Percentiles rank a stretch among this genome's conserved stretches.
Evolutionary conservation across 2,329 filamentous ascomycete species (phyloP).

Genomic region (Coniella lustricola): DNA sequence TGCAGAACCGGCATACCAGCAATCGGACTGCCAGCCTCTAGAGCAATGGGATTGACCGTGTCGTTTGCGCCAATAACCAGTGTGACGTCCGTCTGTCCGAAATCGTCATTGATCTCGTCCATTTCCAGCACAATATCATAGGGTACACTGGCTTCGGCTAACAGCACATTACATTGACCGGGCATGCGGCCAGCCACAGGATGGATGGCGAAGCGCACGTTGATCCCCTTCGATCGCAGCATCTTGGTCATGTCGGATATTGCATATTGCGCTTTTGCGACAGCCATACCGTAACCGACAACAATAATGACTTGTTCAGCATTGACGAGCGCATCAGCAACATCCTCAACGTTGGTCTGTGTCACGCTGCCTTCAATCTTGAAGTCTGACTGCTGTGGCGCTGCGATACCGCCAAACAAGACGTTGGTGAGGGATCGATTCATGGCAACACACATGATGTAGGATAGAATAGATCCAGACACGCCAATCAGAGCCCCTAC

Average conservation of each 20-base stretch:
- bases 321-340: conserved; percentile 65
- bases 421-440: conserved; percentile 86
- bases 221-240: conserved; percentile 68
- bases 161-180: conserved; percentile 83
- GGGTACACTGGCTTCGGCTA: conserved; percentile 80
- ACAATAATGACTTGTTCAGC: conserved; percentile 84
- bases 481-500: conserved; percentile 84
- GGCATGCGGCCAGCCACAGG: conserved; percentile 89
- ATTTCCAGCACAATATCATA: conserved; percentile 92
- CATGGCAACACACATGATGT: conserved; percentile 86
- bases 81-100: conserved; percentile 75
- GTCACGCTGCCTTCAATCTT: conserved; percentile 77
- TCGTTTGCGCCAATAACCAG: conserved; percentile 90
- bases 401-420: conserved; percentile 73
- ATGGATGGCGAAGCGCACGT: conserved; percentile 83
- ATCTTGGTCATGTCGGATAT: conserved; percentile 74
- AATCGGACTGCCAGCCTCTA: conserved; percentile 77
- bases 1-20: conserved; percentile 90
- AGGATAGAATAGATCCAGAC: conserved; percentile 81
- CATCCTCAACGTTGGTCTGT: conserved; percentile 72
- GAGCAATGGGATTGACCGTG: conserved; percentile 82
- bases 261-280: conserved; percentile 87
- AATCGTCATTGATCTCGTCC: conserved; percentile 95
- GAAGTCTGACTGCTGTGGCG: conserved; percentile 54
- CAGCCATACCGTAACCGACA: conserved; percentile 90